Evolutionary conservation across 208 protist genomes (phyloP).

Genomic region (Acanthamoeba healyi): DNA sequence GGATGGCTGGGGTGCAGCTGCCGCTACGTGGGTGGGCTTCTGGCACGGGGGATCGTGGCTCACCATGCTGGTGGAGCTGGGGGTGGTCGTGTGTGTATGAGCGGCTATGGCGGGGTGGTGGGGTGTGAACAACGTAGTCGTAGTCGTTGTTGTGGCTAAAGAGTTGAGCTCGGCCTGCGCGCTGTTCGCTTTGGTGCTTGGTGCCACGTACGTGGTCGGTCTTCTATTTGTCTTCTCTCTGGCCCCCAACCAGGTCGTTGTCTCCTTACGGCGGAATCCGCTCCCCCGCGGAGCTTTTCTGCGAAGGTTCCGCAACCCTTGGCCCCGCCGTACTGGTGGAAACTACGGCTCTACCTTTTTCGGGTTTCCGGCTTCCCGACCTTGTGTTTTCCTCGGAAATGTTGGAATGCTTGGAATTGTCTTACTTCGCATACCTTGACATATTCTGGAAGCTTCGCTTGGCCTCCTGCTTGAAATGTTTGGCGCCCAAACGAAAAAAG

Average conservation of each 20-base stretch:
- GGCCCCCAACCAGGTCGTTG: background rate
- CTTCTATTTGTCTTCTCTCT: background rate
- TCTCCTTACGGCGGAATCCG: slow-evolving; percentile 10
- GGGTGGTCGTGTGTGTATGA: no score
- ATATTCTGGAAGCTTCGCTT: background rate
- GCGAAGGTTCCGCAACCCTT: background rate
- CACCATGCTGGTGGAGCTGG: background rate
- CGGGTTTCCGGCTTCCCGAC: background rate
- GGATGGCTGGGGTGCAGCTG: no score
- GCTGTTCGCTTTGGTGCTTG: no score
- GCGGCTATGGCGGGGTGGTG: no score
- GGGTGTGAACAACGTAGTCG: no score
- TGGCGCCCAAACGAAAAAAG: background rate
- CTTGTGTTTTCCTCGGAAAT: background rate
- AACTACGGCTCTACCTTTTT: background rate
- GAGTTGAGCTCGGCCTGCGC: no score
- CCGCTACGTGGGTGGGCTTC: background rate
- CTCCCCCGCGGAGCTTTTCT: slow-evolving; percentile 11
- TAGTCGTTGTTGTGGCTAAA: no score
- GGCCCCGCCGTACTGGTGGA: background rate
- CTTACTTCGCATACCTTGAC: no score
- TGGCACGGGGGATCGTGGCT: background rate
- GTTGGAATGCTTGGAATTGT: background rate
- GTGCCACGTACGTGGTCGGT: background rate
- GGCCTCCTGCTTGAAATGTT: background rate